Evolutionary conservation across 495 filamentous ascomycete genomes (phyloP).

Genomic region (Penicillium parvum): DNA sequence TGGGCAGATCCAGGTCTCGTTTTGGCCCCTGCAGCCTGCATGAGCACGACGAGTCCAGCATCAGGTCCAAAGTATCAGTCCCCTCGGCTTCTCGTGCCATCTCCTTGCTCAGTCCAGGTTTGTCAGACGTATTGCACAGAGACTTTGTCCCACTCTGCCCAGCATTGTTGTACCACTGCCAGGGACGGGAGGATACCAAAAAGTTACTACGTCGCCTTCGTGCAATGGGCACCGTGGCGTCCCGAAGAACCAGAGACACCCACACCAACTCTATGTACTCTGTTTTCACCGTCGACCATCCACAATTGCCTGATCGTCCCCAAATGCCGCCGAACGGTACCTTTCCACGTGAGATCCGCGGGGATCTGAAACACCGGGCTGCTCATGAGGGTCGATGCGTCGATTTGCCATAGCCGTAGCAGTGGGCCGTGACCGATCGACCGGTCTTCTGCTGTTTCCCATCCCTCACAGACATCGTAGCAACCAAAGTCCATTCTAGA

Average conservation of each 20-base stretch:
- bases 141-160: neutral
- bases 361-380: constrained; percentile 24
- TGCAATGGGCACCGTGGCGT: constrained; percentile 5
- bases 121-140: neutral
- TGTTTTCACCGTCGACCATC: neutral
- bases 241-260: neutral
- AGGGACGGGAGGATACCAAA: too few species aligned
- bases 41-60: constrained; percentile 4
- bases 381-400: constrained; percentile 7
- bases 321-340: constrained; percentile 24
- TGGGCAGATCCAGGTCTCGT: neutral
- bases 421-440: neutral
- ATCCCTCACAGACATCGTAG: neutral
- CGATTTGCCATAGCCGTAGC: neutral
- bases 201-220: neutral
- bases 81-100: constrained; percentile 3
- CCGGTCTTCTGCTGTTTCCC: neutral
- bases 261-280: too few species aligned
- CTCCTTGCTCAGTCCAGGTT: constrained; percentile 13
- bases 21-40: constrained; percentile 22
- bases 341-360: constrained; percentile 29
- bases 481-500: neutral
- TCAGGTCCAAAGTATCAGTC: constrained; percentile 1
- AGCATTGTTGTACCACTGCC: neutral
- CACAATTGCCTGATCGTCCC: constrained; percentile 14